Evolutionary conservation across 805 yeast species (phyloP), one percentile per base, ranked within the genome.

Genomic region (Teunomyces cretensis): DNA sequence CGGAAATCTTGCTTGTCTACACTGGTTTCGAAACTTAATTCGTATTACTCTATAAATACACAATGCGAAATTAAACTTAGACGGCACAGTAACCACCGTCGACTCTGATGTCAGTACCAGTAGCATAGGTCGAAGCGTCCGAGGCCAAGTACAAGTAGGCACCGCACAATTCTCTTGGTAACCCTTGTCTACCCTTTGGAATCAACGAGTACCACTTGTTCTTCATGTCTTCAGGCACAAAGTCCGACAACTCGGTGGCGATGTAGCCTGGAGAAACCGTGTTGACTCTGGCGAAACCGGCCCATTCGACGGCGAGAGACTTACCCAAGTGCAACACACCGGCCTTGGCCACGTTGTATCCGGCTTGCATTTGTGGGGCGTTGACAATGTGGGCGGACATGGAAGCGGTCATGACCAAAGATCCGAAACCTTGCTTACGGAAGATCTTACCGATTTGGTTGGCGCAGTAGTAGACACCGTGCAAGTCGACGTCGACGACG

Each of bases 381-480:
- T 89, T 89, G 56, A 82, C 94, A 56, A 90, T 83, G 68, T 84
- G 89, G 12, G 88, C 96, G 22, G 94, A 85, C 87, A 89, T 89
- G 32, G 96, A 87, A 4, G 95, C 90, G 4, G 97, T 89, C 65
- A 86, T 76, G 54, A 89, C 81, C 55, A 90, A 73, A 1, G 95
- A 84, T 27, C 97, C 96, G 47, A 65, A 67, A 13, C 87, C 86
- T 59, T 86, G 89, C 56, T 77, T 69, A 63, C 80, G 79, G 76
- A 90, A 90, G 46, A 83, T 74, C 52, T 70, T 71, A 41, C 96
- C 97, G 32, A 83, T 78, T 42, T 76, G 70, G 69, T 85, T 84
- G 49, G 96, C 84, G 59, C 91, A 79, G 67, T 85, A 85, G 70
- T 83, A 88, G 37, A 85, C 86, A 9, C 94, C 89, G 60, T 86